Base-by-base conservation (phyloP, 23 red algal genomes). In the Gracilaria caudata region DNA sequence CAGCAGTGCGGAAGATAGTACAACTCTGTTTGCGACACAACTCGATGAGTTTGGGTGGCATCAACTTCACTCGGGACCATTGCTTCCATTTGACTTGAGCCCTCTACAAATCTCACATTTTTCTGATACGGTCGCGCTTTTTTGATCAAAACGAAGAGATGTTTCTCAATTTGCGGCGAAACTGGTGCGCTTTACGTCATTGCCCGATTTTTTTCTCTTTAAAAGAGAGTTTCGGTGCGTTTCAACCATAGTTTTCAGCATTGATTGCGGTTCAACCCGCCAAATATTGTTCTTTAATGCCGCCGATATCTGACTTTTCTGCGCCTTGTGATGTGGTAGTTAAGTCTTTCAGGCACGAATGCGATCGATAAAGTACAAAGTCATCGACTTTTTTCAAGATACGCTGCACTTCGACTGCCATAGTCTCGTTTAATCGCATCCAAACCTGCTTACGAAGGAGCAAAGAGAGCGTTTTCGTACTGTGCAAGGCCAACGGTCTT, bases 231-330 rank as follows among this genome's bases (percentile, higher is more conserved):
- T 85, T 28, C 59, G 60, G 0, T 85, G 63, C 36, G 43, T 53
- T 29, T n/a, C 21, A 13, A 85, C 1, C 14, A 85, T 41, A 20
- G 10, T 85, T 32, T 85, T 19, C 9, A 85, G 37, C 59, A 85
- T 85, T 51, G 7, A 16, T 49, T 85, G 1, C 21, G 81, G 81
- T 28, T 85, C 65, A 23, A 85, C 81, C 7, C 0, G 10, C 47
- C 63, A 26, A 56, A 85, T 72, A 20, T 72, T 0, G n/a, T 85
- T 85, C 5, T 0, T 7, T 6, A 85, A 25, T 41, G 81, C 14
- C 4, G 81, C 81, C 3, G 33, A 6, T 61, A 85, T 85, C 51
- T 85, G 81, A 29, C 63, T n/a, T 72, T 33, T 85, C 81, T 13
- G 81, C 65, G 8, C 63, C 81, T 51, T 72, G 81, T 0, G 81